A percentile compares a stretch with the other conserved stretches of the same genome.
Conservation (phyloP, 805 yeast genomes). For the Monosporozyma aerobia region DNA sequence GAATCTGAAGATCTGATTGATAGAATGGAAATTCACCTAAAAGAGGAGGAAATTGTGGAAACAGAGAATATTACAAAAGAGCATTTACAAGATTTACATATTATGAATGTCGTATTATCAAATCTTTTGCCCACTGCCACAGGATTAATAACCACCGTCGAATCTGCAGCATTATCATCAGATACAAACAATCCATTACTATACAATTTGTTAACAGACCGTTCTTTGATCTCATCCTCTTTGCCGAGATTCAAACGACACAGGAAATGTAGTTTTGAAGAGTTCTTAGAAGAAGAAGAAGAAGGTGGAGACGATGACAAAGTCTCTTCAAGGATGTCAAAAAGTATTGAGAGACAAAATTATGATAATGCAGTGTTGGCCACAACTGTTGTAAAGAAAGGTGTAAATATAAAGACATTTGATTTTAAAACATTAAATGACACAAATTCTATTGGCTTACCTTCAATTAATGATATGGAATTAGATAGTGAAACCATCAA, state of each 20-base stretch:
- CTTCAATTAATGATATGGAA: conserved; percentile 6
- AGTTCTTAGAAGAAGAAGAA: not conserved
- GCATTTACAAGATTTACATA: conserved; percentile 58
- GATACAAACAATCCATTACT: conserved; percentile 67
- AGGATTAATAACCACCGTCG: conserved; percentile 81
- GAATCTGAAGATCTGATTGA: conserved; percentile 13
- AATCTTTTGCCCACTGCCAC: conserved; percentile 50
- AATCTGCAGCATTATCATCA: conserved; percentile 47
- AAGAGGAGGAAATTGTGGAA: conserved; percentile 12
- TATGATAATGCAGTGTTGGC: conserved; percentile 24
- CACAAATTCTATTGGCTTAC: conserved; percentile 23
- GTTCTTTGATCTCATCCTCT: conserved; percentile 85
- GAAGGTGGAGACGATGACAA: conserved; percentile 2
- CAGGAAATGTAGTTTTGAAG: not conserved
- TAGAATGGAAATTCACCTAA: conserved; percentile 11
- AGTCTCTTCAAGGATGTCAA: conserved; percentile 6
- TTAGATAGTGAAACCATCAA: not conserved
- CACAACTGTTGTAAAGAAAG: conserved; percentile 74
- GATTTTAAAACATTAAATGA: conserved; percentile 14
- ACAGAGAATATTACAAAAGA: conserved; percentile 25
- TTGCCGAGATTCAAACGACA: conserved; percentile 52
- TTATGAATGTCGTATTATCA: conserved; percentile 50
- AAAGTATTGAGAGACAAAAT: not conserved
- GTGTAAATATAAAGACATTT: conserved; percentile 37
- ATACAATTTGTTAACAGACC: conserved; percentile 82